These are phyloP conservation scores for Stephanodiscus minutulus DNA, from an alignment of 108 stramenopile genomes.

Conservation along the genomic window DNA sequence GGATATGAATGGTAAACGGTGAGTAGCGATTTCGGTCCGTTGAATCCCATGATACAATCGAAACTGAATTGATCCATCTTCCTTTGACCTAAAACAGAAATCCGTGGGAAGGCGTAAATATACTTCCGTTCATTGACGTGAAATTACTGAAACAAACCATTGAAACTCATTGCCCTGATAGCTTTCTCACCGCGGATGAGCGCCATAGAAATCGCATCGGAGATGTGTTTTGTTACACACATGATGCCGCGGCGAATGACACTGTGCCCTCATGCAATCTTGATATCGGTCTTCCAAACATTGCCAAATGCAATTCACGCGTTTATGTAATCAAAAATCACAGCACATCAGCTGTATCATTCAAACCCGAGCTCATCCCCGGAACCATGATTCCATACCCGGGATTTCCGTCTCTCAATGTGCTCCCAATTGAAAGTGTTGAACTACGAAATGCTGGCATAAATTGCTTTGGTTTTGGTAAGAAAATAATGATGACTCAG, in stretches of 20 bases:
- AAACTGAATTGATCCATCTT: not conserved
- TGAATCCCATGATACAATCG: not conserved
- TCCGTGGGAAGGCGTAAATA: constrained; percentile 98
- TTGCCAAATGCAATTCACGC: constrained; percentile 75
- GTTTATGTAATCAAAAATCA: constrained; percentile 69
- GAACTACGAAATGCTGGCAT: constrained; percentile 70
- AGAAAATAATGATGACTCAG: not conserved
- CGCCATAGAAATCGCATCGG: constrained; percentile 77
- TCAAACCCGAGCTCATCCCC: constrained; percentile 80
- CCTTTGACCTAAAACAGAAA: constrained; percentile 49
- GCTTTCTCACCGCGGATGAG: constrained; percentile 77
- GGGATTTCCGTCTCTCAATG: constrained; percentile 92
- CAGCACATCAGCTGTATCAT: constrained; percentile 58
- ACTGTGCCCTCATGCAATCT: constrained; percentile 81
- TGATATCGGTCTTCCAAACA: constrained; percentile 85
- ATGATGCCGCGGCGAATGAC: constrained; percentile 73
- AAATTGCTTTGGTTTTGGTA: constrained; percentile 81
- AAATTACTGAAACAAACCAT: constrained; percentile 79
- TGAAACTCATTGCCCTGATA: constrained; percentile 74
- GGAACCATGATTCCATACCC: constrained; percentile 90
- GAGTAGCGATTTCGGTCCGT: constrained; percentile 9
- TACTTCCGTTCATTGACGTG: constrained; percentile 97
- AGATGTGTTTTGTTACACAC: constrained; percentile 75
- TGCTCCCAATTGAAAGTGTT: constrained; percentile 75
- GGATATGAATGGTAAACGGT: constrained; percentile 98